These are phyloP conservation scores for Carallia pectinifolia DNA, from an alignment of 345 rosid species.

Conservation along the genomic window DNA sequence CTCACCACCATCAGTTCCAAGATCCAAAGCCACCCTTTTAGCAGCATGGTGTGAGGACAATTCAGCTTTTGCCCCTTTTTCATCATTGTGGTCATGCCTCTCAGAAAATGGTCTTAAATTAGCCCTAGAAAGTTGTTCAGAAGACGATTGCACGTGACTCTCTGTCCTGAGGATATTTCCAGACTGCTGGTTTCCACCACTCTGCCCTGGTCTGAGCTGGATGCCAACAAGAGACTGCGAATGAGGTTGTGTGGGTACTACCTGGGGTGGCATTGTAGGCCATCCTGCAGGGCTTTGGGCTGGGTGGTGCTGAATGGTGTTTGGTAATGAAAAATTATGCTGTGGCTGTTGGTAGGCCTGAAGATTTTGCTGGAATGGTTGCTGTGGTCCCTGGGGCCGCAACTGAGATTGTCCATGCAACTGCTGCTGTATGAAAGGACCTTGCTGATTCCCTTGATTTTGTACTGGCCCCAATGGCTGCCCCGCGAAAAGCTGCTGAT, in stretches of 20 bases:
- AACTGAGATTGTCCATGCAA: constrained; percentile 41
- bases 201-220: constrained; percentile 32
- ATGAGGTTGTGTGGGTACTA: constrained; percentile 33
- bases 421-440: constrained; percentile 41
- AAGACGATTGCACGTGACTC: constrained; percentile 26
- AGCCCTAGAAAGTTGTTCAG: constrained; percentile 31
- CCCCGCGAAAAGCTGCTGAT: constrained; percentile 46
- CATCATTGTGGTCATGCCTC: constrained; percentile 22
- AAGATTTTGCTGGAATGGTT: constrained; percentile 30
- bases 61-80: constrained; percentile 34
- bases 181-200: constrained; percentile 33
- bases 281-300: constrained; percentile 35
- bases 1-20: constrained; percentile 25
- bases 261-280: constrained; percentile 34
- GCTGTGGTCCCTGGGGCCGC: constrained; percentile 41
- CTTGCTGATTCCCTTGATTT: constrained; percentile 40
- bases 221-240: constrained; percentile 30
- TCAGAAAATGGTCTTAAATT: constrained; percentile 24
- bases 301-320: constrained; percentile 30
- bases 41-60: constrained; percentile 24
- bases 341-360: constrained; percentile 38
- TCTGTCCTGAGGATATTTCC: constrained; percentile 24
- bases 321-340: constrained; percentile 35
- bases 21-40: constrained; percentile 24
- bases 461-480: constrained; percentile 39